Conservation (phyloP, 305 asterid genomes). For the Fraxinus nigra region DNA sequence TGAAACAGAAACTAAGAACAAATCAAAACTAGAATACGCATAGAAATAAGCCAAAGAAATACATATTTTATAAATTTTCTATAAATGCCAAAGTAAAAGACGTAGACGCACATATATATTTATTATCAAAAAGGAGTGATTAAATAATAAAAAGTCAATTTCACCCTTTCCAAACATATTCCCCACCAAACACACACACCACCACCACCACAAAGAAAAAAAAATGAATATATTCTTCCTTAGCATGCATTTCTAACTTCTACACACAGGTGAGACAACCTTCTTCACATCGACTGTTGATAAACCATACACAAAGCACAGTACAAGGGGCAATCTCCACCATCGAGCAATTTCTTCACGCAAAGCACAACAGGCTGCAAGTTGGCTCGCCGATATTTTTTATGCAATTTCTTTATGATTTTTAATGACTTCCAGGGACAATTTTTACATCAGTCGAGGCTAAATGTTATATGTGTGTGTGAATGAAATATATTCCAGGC, state of each 20-base stretch:
- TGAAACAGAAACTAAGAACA: constrained; percentile 12
- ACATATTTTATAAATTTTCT: not conserved
- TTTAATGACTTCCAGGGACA: not conserved
- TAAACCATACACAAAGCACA: not conserved
- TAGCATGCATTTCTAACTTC: not conserved
- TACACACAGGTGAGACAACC: not conserved
- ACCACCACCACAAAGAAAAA: not conserved
- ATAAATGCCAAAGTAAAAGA: not conserved
- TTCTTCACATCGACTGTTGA: not conserved
- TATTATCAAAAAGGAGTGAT: not conserved
- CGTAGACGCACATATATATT: not conserved
- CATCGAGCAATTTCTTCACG: not conserved
- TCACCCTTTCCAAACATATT: not conserved
- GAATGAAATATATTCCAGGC: not conserved
- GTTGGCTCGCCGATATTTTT: not conserved
- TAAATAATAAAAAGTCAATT: not conserved
- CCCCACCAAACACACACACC: not conserved
- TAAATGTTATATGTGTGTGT: not conserved
- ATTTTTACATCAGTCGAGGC: not conserved
- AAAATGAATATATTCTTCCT: not conserved
- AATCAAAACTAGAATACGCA: constrained; percentile 29
- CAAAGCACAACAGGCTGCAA: not conserved
- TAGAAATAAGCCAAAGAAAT: not conserved
- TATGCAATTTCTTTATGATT: not conserved
- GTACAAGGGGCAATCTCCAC: not conserved